Conservation (phyloP, 2,329 filamentous ascomycete species). For the Penicillium freii region DNA sequence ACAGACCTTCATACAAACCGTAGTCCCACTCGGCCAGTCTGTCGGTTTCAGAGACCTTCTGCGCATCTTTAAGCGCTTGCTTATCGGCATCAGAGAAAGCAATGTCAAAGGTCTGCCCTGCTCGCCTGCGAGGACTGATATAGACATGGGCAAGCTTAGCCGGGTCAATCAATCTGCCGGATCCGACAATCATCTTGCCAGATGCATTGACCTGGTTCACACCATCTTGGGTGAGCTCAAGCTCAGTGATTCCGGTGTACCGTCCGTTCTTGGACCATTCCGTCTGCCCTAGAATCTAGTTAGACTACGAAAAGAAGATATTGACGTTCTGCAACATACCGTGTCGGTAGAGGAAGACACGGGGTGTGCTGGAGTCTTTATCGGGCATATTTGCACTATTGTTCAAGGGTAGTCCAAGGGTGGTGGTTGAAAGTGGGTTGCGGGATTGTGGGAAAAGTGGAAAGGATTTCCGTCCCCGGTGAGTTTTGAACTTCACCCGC, state of each 20-base stretch:
- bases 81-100: slow-evolving; percentile 37
- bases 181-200: slow-evolving; percentile 49
- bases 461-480: neutral
- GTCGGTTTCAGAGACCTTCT: slow-evolving; percentile 50
- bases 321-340: slow-evolving; percentile 23
- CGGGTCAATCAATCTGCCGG: slow-evolving; percentile 53
- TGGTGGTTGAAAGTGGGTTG: slow-evolving; percentile 1
- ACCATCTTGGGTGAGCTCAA: slow-evolving; percentile 44
- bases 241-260: slow-evolving; percentile 48
- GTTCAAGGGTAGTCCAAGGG: neutral
- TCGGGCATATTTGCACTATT: slow-evolving; percentile 35
- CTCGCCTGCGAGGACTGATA: slow-evolving; percentile 52
- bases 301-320: neutral
- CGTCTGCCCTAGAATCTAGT: slow-evolving; percentile 35
- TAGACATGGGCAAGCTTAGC: slow-evolving; percentile 48
- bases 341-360: slow-evolving; percentile 41
- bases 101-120: slow-evolving; percentile 50
- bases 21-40: slow-evolving; percentile 62
- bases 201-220: slow-evolving; percentile 48
- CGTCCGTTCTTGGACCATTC: slow-evolving; percentile 50
- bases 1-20: slow-evolving; percentile 61
- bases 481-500: neutral
- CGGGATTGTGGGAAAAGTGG: slow-evolving; percentile 3
- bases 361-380: slow-evolving; percentile 38
- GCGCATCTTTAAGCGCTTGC: slow-evolving; percentile 17